Base-by-base conservation (phyloP, 768 basidiomycete genomes). In the Gymnopilus junonius region DNA sequence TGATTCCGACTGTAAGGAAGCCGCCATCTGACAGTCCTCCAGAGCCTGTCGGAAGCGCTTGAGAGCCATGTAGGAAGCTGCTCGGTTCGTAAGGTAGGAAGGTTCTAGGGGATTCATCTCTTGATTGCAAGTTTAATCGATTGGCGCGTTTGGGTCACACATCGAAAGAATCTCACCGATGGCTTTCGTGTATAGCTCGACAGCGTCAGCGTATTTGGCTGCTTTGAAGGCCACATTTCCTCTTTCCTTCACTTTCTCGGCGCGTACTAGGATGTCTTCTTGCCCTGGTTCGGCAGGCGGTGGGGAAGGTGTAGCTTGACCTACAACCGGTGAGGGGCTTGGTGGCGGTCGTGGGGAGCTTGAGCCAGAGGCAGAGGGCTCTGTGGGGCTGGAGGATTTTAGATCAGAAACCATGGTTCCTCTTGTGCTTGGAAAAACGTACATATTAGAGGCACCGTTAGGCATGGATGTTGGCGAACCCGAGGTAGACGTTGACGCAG, bases 51-150 rank as follows among this genome's bases (percentile, higher is more conserved):
- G 82, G 81, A 90, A 95, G 34, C 85, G 85, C 71, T 94, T 94
- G 55, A 92, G 72, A 0, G 87, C 86, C 86, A 96, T 95, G 71
- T 89, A 86, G 2, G 93, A 89, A 0, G 94, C 94, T 0, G 94
- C 94, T 29, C 94, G 87, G 73, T 96, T 96, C 0, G 93, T 92
- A 64, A 90, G 80, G 71, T 91, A 95, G 2, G 90, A 83, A 0
- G 93, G 87, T 74, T 95, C 91, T 3, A 79, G 67, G 0, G 87
- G 75, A 62, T 86, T 86, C 66, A 90, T 76, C 61, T 86, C 87
- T 90, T 68, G 2, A 29, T 29, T 17, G 29, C 8, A 29, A 51
- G 48, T 11, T 51, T 32, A 39, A 55, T 55, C 54, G 54, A 55
- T 55, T 15, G 29, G 54, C 54, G 25, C 8, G 2, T 8, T 8